Evolutionary conservation across 768 basidiomycete species (phyloP).

Genomic region (Leucocoprinus sp.): DNA sequence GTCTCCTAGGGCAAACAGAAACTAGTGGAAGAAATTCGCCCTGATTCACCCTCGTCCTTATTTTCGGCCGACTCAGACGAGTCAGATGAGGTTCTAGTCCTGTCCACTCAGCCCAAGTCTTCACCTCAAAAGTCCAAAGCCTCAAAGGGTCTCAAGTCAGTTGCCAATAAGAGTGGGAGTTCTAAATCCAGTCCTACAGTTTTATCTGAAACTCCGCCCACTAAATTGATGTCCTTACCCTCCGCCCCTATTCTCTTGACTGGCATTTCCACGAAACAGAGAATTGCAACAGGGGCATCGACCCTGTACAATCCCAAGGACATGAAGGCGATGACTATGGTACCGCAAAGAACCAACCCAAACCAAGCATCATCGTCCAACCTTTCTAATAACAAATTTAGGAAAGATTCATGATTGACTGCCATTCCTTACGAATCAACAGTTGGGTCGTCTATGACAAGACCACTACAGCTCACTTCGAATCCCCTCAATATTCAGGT

Average conservation of each 20-base stretch:
- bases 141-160: too few relatives aligned
- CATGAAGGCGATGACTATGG: conserved; percentile 14
- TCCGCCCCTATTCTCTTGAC: conserved; percentile 18
- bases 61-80: conserved; percentile 9
- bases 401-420: conserved; percentile 6
- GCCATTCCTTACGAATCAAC: conserved; percentile 4
- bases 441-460: conserved; percentile 3
- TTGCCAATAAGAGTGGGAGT: not conserved
- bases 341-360: conserved; percentile 7
- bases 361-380: conserved; percentile 1
- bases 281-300: conserved; percentile 33
- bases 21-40: conserved; percentile 1
- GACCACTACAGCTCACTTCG: conserved; percentile 2
- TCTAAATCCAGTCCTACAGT: conserved; percentile 2
- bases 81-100: not conserved
- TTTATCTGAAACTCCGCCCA: conserved; percentile 13
- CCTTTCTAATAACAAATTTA: conserved; percentile 5
- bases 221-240: conserved; percentile 17
- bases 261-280: conserved; percentile 43
- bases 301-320: conserved; percentile 29
- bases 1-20: conserved; percentile 6
- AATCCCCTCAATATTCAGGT: conserved; percentile 7
- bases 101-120: not conserved
- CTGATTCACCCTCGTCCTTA: conserved; percentile 9
- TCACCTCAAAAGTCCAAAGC: not conserved